Percentiles rank a stretch among this genome's conserved stretches.
phyloP scores from a whole-genome alignment of 768 basidiomycete species.

The Tricholoma terreum region DNA sequence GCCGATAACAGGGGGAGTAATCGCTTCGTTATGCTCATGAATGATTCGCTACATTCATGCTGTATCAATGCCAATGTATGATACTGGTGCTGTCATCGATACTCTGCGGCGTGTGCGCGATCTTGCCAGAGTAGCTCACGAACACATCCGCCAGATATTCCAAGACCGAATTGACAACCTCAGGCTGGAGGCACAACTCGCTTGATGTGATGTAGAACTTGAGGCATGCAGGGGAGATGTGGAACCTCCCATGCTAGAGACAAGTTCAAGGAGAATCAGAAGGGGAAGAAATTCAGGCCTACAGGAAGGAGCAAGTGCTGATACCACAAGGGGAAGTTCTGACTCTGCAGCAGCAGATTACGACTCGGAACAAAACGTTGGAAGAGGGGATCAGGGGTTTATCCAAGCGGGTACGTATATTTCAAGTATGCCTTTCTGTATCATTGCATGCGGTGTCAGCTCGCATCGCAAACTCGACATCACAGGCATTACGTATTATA shows the following conservation, averaged over 20 bases:
- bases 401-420: constrained; percentile 27
- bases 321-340: constrained; percentile 39
- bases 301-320: neutral
- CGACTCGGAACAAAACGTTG: constrained; percentile 39
- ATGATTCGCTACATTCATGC: no score
- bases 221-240: constrained; percentile 24
- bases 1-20: no score
- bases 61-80: no score
- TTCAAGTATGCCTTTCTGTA: neutral
- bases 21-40: no score
- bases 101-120: constrained; percentile 42
- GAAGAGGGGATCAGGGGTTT: constrained; percentile 43
- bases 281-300: neutral
- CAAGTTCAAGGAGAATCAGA: neutral
- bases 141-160: constrained; percentile 34
- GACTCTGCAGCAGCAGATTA: constrained; percentile 35
- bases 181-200: constrained; percentile 55
- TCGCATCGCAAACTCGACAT: neutral
- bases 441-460: neutral
- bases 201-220: constrained; percentile 55
- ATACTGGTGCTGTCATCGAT: constrained; percentile 43
- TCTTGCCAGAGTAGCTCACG: constrained; percentile 42
- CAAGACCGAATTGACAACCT: constrained; percentile 39
- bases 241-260: neutral
- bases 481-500: neutral